phyloP scores from a whole-genome alignment of 148 eudicot species.

The Rheum nobile region DNA sequence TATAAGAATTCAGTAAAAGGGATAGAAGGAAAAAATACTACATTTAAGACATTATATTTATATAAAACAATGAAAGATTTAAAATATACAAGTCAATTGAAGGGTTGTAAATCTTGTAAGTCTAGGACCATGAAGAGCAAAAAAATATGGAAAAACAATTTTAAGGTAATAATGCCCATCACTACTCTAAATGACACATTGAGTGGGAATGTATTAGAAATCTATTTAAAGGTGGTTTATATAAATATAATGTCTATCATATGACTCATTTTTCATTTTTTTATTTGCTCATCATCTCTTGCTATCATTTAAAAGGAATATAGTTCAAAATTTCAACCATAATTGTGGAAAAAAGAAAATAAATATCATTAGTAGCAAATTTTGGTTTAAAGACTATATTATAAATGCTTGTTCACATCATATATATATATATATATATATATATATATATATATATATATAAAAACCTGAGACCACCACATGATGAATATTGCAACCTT shows the following conservation, averaged over 20 bases:
- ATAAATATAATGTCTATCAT: too few relatives aligned
- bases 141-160: neutral
- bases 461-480: too few relatives aligned
- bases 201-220: neutral
- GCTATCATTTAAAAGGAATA: too few relatives aligned
- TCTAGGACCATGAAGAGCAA: neutral
- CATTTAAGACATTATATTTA: neutral
- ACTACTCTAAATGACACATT: neutral
- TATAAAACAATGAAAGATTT: neutral
- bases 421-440: conserved; percentile 27
- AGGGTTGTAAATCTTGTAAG: neutral
- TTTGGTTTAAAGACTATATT: neutral
- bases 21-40: neutral
- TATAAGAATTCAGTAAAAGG: neutral
- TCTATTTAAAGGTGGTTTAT: neutral
- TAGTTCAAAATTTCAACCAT: too few relatives aligned
- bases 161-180: neutral
- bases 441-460: too few relatives aligned
- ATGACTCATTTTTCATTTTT: too few relatives aligned
- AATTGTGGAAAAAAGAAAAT: too few relatives aligned
- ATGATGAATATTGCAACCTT: too few relatives aligned
- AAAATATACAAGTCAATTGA: neutral
- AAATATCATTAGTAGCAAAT: neutral
- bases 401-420: neutral
- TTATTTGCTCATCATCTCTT: too few relatives aligned